phyloP scores from a whole-genome alignment of 495 filamentous ascomycete genomes.

The Podospora pseudoanserina region DNA sequence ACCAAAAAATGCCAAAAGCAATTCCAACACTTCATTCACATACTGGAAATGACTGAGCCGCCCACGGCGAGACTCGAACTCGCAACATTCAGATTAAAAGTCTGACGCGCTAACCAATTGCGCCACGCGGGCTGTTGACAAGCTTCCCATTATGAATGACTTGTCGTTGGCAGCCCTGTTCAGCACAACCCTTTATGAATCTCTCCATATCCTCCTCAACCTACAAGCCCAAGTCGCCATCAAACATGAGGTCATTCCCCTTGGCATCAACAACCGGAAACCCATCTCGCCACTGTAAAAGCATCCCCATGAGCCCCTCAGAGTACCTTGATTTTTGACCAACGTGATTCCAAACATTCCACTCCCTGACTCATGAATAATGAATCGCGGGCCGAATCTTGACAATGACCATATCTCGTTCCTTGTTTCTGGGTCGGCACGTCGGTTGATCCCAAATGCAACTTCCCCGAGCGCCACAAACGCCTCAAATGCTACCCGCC shows the following conservation, averaged over 20 bases:
- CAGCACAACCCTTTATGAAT: neutral
- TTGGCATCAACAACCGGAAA: neutral
- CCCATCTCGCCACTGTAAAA: neutral
- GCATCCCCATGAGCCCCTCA: neutral
- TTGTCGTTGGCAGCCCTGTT: neutral
- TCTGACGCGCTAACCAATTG: constrained; percentile 7
- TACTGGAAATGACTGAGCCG: neutral
- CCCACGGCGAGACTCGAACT: constrained; percentile 6
- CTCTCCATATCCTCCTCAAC: neutral
- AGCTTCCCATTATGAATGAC: neutral
- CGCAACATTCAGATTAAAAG: constrained; percentile 8
- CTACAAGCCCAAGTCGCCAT: neutral
- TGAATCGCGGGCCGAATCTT: neutral
- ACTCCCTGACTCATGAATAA: neutral
- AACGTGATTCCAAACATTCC: neutral
- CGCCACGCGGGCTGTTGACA: neutral
- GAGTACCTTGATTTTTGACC: neutral
- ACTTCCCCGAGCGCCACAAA: neutral
- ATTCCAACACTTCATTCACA: neutral
- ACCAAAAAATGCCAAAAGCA: neutral
- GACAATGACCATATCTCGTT: neutral
- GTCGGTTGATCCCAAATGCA: neutral
- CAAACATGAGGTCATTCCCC: neutral
- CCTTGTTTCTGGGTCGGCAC: neutral
- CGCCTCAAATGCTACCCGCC: neutral